A percentile compares a stretch with the other conserved stretches of the same genome.
These are phyloP conservation scores for Carex pumila DNA, from an alignment of 176 grass and related monocot species.

Conservation along the genomic window DNA sequence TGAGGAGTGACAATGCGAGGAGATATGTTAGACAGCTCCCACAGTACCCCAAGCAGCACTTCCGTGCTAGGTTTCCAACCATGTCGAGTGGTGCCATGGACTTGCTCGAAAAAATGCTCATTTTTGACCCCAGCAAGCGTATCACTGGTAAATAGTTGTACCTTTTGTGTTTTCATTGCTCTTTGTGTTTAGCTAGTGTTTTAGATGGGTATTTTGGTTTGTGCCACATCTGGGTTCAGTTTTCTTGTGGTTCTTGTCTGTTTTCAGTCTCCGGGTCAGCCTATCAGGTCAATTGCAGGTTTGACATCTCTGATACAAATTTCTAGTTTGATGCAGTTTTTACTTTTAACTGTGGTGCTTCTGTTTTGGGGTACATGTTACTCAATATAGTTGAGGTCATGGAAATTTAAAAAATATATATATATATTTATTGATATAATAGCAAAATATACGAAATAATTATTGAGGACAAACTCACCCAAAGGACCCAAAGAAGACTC, in stretches of 20 bases:
- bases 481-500: too few species aligned
- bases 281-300: background rate
- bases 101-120: constrained; percentile 98
- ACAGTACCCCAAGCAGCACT: constrained; percentile 86
- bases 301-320: constrained; percentile 1
- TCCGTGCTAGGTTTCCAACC: constrained; percentile 64
- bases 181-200: background rate
- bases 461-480: too few species aligned
- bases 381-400: too few species aligned
- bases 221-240: background rate
- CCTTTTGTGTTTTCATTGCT: background rate
- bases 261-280: background rate
- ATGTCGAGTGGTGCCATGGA: constrained; percentile 79
- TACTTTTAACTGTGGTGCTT: too few species aligned
- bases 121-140: constrained; percentile 95
- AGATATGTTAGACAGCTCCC: constrained; percentile 94
- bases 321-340: background rate
- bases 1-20: constrained; percentile 80
- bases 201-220: background rate
- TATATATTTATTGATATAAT: too few species aligned
- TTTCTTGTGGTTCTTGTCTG: background rate
- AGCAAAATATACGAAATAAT: too few species aligned
- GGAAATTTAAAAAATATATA: too few species aligned
- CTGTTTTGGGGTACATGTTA: too few species aligned
- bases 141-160: constrained; percentile 62